Evolutionary conservation across 805 yeast genomes (phyloP), one percentile per base, ranked within the genome.

Genomic region (Lipomyces mesembrius): DNA sequence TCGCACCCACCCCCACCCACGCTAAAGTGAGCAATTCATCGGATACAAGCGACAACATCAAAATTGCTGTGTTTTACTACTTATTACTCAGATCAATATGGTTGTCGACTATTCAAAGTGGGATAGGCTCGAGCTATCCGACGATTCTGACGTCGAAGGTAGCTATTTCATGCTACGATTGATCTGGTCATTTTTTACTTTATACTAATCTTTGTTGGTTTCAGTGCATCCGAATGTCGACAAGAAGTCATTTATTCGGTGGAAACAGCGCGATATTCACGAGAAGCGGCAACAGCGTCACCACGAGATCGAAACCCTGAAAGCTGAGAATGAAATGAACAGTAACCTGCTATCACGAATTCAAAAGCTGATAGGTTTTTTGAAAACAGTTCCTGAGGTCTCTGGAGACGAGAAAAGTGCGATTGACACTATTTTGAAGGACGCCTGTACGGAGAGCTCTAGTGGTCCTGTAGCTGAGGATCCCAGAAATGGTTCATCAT

Each of bases 261-360:
- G 98, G 99, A 94, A 92, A 76, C 99, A 95, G 79, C 89, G 97
- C 75, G 97, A 93, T 73, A 95, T 95, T 71, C 99, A 95, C 77
- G 97, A 94, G 76, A 89, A 92, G 79, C 87, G 99, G 69, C 84
- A 83, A 53, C 91, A 91, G 76, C 82, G 96, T 75, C 89, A 89
- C 74, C 84, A 85, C 56, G 93, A 94, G 73, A 90, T 92, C 75
- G 86, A 85, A 69, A 87, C 90, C 39, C 82, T 93, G 59, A 87
- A 88, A 69, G 84, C 90, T 27, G 97, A 93, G 77, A 81, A 85
- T 71, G 88, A 88, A 63, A 92, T 93, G 92, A 94, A 94, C 76
- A 81, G 81, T 22, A 88, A 87, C 69, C 81, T 94, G 72, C 88
- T 92, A 75, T 81, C 79, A 68, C 83, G 98, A 59, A 92, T 92